A percentile compares a stretch with the other conserved stretches of the same genome.
Evolutionary conservation across 305 asterid species (phyloP).

Genomic region (Withania somnifera): DNA sequence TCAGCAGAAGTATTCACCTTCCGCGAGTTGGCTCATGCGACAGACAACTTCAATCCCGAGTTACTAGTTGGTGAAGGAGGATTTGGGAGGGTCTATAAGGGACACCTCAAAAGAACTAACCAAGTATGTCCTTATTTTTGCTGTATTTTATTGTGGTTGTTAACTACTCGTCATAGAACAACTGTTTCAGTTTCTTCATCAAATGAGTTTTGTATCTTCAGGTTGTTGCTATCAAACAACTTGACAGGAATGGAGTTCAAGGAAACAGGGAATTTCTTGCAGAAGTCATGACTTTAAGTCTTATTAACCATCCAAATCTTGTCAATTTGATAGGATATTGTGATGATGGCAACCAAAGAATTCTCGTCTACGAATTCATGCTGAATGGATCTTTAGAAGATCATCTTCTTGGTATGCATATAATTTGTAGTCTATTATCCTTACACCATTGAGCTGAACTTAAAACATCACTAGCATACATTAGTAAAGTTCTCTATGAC

Average conservation of each 20-base stretch:
- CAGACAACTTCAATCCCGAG: slow-evolving; percentile 68
- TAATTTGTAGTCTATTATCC: not conserved
- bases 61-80: slow-evolving; percentile 76
- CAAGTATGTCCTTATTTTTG: slow-evolving; percentile 28
- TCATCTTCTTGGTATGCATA: slow-evolving; percentile 52
- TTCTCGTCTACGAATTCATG: slow-evolving; percentile 68
- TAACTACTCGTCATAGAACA: not conserved
- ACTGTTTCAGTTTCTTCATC: not conserved
- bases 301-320: slow-evolving; percentile 60
- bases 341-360: slow-evolving; percentile 90
- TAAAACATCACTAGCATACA: not conserved
- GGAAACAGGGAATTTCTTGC: slow-evolving; percentile 80
- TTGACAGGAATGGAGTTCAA: slow-evolving; percentile 68
- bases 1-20: slow-evolving; percentile 71
- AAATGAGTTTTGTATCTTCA: slow-evolving; percentile 9
- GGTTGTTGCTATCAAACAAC: slow-evolving; percentile 88
- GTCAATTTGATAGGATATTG: slow-evolving; percentile 80
- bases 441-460: not conserved
- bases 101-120: slow-evolving; percentile 47
- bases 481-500: not conserved
- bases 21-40: slow-evolving; percentile 62
- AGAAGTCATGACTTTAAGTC: slow-evolving; percentile 67
- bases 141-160: not conserved
- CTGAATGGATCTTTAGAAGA: slow-evolving; percentile 65
- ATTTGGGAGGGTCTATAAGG: slow-evolving; percentile 77